phyloP scores from a whole-genome alignment of 192 early-diverging fungal genomes.

The Pilobolus umbonatus region DNA sequence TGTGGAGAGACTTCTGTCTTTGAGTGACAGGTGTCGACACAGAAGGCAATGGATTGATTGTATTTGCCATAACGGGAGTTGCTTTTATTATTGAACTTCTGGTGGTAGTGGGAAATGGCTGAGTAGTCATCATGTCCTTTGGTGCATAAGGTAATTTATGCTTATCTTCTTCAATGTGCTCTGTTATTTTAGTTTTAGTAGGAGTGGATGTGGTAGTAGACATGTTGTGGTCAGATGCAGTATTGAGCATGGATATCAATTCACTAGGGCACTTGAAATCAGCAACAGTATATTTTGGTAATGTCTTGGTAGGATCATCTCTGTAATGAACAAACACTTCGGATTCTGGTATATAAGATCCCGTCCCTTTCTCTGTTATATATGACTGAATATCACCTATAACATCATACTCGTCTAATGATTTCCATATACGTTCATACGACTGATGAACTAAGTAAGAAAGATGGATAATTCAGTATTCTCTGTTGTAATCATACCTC shows the following conservation, averaged over 20 bases:
- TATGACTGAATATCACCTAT: conserved; percentile 59
- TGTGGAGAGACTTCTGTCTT: not conserved
- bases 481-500: conserved; percentile 43
- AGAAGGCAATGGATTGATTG: not conserved
- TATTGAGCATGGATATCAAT: not conserved
- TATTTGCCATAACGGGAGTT: not conserved
- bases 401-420: conserved; percentile 60
- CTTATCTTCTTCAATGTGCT: conserved; percentile 1
- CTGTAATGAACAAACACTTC: conserved; percentile 21
- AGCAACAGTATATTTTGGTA: conserved; percentile 21
- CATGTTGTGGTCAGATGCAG: not conserved
- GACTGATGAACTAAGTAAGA: conserved; percentile 45
- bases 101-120: not conserved
- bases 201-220: not conserved
- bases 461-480: too few relatives aligned
- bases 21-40: not conserved
- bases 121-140: not conserved
- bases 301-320: conserved; percentile 29
- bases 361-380: conserved; percentile 60
- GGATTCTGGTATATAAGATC: conserved; percentile 42
- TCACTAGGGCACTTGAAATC: conserved; percentile 11
- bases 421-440: conserved; percentile 64
- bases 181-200: conserved; percentile 3
- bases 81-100: not conserved
- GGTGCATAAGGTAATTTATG: conserved; percentile 7